Evolutionary conservation across 179 eudicot species (phyloP).

Genomic region (Dionaea muscipula): DNA sequence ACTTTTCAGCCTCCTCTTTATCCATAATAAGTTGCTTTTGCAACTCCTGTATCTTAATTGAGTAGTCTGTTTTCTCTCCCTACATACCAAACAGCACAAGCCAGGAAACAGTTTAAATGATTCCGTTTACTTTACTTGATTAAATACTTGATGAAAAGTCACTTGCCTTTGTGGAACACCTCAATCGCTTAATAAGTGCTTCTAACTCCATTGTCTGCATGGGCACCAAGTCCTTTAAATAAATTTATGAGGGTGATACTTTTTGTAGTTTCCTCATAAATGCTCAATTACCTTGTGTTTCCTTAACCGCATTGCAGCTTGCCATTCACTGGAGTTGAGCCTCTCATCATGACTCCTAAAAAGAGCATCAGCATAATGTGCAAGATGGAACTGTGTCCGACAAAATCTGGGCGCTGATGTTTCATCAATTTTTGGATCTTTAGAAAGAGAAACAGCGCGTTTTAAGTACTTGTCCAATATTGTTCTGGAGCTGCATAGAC

Average conservation of each 20-base stretch:
- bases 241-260: conserved; percentile 4
- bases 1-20: conserved; percentile 80
- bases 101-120: neutral
- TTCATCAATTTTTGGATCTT: conserved; percentile 34
- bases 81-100: conserved; percentile 8
- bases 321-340: conserved; percentile 86
- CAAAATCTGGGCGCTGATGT: conserved; percentile 49
- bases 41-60: conserved; percentile 80
- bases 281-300: conserved; percentile 62
- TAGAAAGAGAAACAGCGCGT: conserved; percentile 66
- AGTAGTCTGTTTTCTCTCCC: conserved; percentile 86
- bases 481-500: conserved; percentile 78
- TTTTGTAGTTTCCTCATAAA: conserved; percentile 5
- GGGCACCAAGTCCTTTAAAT: neutral
- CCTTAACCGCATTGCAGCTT: conserved; percentile 85
- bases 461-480: conserved; percentile 83
- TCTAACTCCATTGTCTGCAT: conserved; percentile 79
- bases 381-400: conserved; percentile 89
- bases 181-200: conserved; percentile 68
- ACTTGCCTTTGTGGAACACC: conserved; percentile 76
- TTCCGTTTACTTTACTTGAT: neutral
- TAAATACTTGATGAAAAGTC: neutral
- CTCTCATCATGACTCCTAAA: conserved; percentile 85
- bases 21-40: conserved; percentile 90
- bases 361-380: conserved; percentile 89